A percentile compares a stretch with the other conserved stretches of the same genome.
These are phyloP conservation scores for Pyrenula massariospora DNA, from an alignment of 495 filamentous ascomycete genomes.

Conservation along the genomic window DNA sequence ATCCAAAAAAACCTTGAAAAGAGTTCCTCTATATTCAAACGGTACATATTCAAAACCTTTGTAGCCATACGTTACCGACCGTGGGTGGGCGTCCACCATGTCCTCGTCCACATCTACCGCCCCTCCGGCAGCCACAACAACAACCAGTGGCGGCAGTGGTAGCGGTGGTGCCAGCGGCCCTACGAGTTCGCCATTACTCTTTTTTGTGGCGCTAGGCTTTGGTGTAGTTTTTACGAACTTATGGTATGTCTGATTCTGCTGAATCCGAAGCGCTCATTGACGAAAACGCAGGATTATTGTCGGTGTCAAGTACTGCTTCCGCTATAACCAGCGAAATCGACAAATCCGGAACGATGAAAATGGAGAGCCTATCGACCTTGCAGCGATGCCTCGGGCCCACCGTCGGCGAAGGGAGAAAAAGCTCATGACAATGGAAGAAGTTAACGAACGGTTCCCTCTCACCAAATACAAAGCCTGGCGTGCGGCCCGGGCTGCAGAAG, in stretches of 20 bases:
- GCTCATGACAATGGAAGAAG: constrained; percentile 96
- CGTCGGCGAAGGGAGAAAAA: constrained; percentile 68
- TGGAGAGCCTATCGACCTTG: constrained; percentile 74
- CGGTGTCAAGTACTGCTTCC: constrained; percentile 97
- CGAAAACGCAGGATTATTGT: constrained; percentile 99
- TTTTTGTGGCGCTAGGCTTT: constrained; percentile 95
- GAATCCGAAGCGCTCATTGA: too few relatives aligned
- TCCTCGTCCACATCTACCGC: constrained; percentile 15
- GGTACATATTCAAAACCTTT: too few relatives aligned
- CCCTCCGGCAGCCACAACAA: constrained; percentile 8
- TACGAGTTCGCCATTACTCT: constrained; percentile 86
- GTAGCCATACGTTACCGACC: too few relatives aligned
- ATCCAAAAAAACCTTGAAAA: too few relatives aligned
- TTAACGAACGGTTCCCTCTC: constrained; percentile 92
- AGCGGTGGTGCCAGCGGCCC: constrained; percentile 28
- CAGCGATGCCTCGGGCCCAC: constrained; percentile 58
- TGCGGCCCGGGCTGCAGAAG: constrained; percentile 67
- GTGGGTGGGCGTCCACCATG: too few relatives aligned
- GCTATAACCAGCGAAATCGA: constrained; percentile 92
- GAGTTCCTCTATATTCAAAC: too few relatives aligned
- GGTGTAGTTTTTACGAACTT: constrained; percentile 98
- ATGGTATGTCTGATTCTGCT: constrained; percentile 68
- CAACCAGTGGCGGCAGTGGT: constrained; percentile 8
- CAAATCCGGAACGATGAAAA: constrained; percentile 67
- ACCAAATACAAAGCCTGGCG: constrained; percentile 96